Percentiles rank a stretch among this genome's conserved stretches.
Conservation (phyloP, 73 alveolate species). For the Stentor coeruleus region DNA sequence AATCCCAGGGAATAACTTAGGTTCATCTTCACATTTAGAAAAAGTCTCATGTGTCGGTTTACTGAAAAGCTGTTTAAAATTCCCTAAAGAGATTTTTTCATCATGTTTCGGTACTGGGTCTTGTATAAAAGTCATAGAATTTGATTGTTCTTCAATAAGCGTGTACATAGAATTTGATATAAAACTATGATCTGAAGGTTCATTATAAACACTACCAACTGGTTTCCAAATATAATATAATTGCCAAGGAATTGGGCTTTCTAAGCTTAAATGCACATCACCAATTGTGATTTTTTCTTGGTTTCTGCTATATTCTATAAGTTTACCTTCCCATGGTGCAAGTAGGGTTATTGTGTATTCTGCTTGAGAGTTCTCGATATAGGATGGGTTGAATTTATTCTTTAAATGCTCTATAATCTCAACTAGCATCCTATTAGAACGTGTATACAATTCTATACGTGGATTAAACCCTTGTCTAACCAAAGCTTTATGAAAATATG, state of each 20-base stretch:
- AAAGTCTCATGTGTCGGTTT: background rate
- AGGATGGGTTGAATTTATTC: slow-evolving; percentile 6
- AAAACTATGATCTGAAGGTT: background rate
- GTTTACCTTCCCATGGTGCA: slow-evolving; percentile 25
- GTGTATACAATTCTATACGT: background rate
- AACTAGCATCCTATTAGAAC: background rate
- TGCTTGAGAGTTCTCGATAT: background rate
- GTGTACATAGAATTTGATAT: background rate
- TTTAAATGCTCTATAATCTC: slow-evolving; percentile 12
- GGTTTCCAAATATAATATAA: slow-evolving; percentile 1
- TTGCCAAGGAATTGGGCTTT: slow-evolving; percentile 22
- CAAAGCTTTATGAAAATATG: slow-evolving; percentile 13
- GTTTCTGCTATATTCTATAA: slow-evolving; percentile 7
- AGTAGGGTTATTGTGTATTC: background rate
- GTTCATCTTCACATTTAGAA: slow-evolving; percentile 4
- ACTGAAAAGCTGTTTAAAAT: background rate
- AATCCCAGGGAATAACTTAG: background rate
- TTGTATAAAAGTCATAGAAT: background rate
- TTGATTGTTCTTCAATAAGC: slow-evolving; percentile 2
- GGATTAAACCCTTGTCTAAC: slow-evolving; percentile 21
- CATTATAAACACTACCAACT: background rate
- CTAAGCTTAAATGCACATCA: slow-evolving; percentile 18
- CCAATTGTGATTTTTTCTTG: slow-evolving; percentile 25
- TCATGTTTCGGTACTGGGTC: background rate
- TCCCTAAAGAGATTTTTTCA: background rate